phyloP scores from a whole-genome alignment of 1,284 basidiomycete species.

The Testicularia cyperi region DNA sequence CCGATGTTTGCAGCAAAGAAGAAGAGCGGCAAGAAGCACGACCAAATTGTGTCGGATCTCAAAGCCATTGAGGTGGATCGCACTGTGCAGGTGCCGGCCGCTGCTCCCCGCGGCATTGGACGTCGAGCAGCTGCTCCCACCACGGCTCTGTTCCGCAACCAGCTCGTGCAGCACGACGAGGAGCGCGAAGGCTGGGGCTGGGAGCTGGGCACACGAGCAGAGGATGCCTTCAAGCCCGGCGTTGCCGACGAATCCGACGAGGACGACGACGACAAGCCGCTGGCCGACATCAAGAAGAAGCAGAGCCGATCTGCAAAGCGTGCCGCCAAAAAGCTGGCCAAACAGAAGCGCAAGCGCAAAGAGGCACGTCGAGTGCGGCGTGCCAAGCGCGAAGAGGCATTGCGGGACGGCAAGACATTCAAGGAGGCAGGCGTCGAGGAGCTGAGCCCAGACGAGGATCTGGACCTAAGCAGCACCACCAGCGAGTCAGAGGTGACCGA shows the following conservation, averaged over 20 bases:
- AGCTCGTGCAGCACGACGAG: conserved; percentile 52
- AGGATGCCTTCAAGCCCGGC: conserved; percentile 18
- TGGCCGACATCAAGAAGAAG: conserved; percentile 37
- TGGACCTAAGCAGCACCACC: conserved; percentile 40
- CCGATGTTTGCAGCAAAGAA: conserved; percentile 29
- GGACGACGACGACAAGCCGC: conserved; percentile 34
- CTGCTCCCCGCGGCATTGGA: conserved; percentile 51
- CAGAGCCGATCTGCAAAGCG: conserved; percentile 26
- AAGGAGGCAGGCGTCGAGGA: conserved; percentile 42
- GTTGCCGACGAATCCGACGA: conserved; percentile 21
- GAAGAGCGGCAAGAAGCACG: conserved; percentile 34
- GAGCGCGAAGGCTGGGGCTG: conserved; percentile 59
- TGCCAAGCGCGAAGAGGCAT: conserved; percentile 33
- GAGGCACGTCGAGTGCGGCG: conserved; percentile 38
- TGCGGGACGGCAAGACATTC: conserved; percentile 35
- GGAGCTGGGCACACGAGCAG: conserved; percentile 41
- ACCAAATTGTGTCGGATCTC: conserved; percentile 16
- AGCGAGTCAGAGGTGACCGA: conserved; percentile 27
- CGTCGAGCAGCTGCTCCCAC: conserved; percentile 51
- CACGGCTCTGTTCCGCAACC: conserved; percentile 58
- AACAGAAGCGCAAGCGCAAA: conserved; percentile 44
- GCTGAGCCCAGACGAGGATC: conserved; percentile 50
- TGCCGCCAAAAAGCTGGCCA: conserved; percentile 37
- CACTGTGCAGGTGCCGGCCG: conserved; percentile 36
- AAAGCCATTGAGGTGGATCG: conserved; percentile 31